Percentiles rank a stretch among this genome's conserved stretches.
Evolutionary conservation across 192 early-diverging fungal genomes (phyloP).

Genomic region (Mortierella hygrophila): DNA sequence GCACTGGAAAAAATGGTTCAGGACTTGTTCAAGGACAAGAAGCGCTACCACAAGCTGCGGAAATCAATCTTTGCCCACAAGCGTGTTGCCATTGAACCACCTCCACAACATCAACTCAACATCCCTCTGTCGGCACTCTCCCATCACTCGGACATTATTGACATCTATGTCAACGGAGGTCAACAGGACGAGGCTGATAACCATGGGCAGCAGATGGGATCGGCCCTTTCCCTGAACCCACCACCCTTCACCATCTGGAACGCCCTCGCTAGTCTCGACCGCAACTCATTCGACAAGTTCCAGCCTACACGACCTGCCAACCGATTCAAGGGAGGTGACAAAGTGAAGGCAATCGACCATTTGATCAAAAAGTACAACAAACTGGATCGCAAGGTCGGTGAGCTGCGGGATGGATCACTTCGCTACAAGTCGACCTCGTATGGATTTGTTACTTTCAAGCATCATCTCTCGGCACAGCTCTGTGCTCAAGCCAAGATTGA

Average conservation of each 20-base stretch:
- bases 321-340: constrained; percentile 31
- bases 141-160: constrained; percentile 52
- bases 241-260: constrained; percentile 53
- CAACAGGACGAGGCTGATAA: not conserved
- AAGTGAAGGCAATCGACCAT: constrained; percentile 51
- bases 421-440: constrained; percentile 66
- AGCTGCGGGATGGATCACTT: constrained; percentile 54
- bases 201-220: constrained; percentile 7
- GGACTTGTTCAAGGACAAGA: constrained; percentile 33
- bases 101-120: constrained; percentile 31
- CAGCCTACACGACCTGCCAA: constrained; percentile 50
- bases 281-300: constrained; percentile 34
- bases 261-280: constrained; percentile 34
- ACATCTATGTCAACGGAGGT: constrained; percentile 38
- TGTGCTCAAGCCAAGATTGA: constrained; percentile 67
- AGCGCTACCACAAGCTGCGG: constrained; percentile 32
- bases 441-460: constrained; percentile 73
- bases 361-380: constrained; percentile 58
- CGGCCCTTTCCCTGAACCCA: constrained; percentile 21
- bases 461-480: constrained; percentile 67
- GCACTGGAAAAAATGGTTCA: constrained; percentile 28
- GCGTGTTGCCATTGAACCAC: constrained; percentile 3
- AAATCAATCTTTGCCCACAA: constrained; percentile 54
- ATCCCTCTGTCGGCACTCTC: constrained; percentile 40
- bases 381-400: constrained; percentile 55